Conservation (phyloP, 2,329 filamentous ascomycete species). For the Tolypocladium nubicola region DNA sequence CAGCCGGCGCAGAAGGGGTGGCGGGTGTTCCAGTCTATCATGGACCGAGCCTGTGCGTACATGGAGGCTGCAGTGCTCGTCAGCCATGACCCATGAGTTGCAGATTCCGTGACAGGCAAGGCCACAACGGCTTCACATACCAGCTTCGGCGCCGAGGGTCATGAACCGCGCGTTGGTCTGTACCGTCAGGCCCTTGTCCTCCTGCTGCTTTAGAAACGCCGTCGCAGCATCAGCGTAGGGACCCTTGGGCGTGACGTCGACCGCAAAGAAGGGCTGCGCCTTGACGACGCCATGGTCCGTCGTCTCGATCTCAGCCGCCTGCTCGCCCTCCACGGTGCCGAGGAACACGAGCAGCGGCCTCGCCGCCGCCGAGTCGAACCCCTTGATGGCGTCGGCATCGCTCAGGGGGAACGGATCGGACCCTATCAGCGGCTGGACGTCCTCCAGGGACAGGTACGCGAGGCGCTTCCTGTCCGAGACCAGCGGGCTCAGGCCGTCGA, state of each 20-base stretch:
- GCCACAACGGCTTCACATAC: conserved; percentile 25
- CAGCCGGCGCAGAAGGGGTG: conserved; percentile 90
- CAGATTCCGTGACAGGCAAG: background rate
- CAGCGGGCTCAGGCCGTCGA: conserved; percentile 70
- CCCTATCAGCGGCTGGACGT: conserved; percentile 62
- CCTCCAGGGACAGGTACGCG: conserved; percentile 56
- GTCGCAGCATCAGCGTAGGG: conserved; percentile 51
- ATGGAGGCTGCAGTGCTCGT: conserved; percentile 61
- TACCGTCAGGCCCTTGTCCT: conserved; percentile 53
- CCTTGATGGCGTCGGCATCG: conserved; percentile 63
- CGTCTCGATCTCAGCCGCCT: conserved; percentile 11
- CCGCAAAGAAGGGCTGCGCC: conserved; percentile 76
- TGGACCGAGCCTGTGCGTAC: conserved; percentile 77
- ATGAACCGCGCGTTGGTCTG: conserved; percentile 54
- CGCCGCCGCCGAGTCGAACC: conserved; percentile 61
- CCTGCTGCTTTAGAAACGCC: conserved; percentile 25
- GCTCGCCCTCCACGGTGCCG: conserved; percentile 59
- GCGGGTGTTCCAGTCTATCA: conserved; percentile 88
- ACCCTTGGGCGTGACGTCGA: conserved; percentile 73
- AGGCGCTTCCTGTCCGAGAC: conserved; percentile 46
- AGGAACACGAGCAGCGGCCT: conserved; percentile 71
- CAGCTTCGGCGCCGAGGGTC: conserved; percentile 48
- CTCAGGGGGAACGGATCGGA: conserved; percentile 56
- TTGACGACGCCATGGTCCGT: conserved; percentile 54
- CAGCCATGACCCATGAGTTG: background rate